Percentiles rank a stretch among this genome's conserved stretches.
Evolutionary conservation across 345 rosid species (phyloP).

Genomic region (Citrus cavaleriei): DNA sequence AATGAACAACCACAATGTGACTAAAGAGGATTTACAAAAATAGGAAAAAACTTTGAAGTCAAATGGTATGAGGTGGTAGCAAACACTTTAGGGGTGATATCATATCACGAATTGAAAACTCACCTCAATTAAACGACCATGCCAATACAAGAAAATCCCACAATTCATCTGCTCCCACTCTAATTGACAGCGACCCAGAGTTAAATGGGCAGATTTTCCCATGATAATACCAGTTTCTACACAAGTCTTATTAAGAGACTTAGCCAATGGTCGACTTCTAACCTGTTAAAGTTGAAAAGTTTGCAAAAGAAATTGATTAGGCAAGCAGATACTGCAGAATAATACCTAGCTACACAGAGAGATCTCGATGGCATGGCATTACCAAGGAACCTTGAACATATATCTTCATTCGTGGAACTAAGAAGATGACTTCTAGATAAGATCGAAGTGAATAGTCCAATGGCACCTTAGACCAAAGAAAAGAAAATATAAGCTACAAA

Average conservation of each 20-base stretch:
- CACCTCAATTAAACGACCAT: slow-evolving; percentile 37
- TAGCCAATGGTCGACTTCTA: slow-evolving; percentile 28
- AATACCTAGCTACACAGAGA: not conserved
- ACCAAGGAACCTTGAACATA: slow-evolving; percentile 36
- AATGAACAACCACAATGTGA: not conserved
- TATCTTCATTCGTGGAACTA: slow-evolving; percentile 33
- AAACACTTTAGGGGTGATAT: not conserved
- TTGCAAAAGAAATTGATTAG: not conserved
- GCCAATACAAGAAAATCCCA: slow-evolving; percentile 38
- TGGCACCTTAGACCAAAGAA: slow-evolving; percentile 22
- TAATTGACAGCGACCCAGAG: slow-evolving; percentile 34
- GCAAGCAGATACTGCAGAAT: not conserved
- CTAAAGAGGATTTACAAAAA: not conserved
- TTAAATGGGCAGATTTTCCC: slow-evolving; percentile 24
- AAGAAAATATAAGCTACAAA: not conserved
- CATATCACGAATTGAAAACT: not conserved
- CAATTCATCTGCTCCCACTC: slow-evolving; percentile 35
- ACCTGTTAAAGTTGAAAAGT: slow-evolving; percentile 19
- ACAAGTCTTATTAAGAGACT: slow-evolving; percentile 18
- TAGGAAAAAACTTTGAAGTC: not conserved
- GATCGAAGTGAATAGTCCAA: slow-evolving; percentile 34
- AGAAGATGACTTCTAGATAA: slow-evolving; percentile 35
- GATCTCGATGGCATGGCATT: not conserved
- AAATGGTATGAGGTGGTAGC: not conserved
- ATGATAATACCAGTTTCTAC: slow-evolving; percentile 16